Evolutionary conservation across 768 basidiomycete species (phyloP), one percentile per base, ranked within the genome.

Genomic region (Lentinula guzmanii): DNA sequence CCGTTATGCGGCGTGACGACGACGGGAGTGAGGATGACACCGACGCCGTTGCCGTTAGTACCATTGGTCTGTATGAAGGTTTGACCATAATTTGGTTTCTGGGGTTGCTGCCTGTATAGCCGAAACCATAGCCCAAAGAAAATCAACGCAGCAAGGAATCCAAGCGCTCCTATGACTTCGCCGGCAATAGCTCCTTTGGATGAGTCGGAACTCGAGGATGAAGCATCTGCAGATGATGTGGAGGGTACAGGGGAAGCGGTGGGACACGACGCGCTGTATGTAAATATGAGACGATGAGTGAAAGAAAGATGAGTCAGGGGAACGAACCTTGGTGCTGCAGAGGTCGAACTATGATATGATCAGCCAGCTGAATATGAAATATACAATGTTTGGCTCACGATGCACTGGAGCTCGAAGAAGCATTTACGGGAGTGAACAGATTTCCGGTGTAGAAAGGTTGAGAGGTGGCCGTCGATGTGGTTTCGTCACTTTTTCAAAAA

Each of bases 391-490:
- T 8, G 11, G 13, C 53, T 54, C 37, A 54, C 53, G 53, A 54
- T 39, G 53, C 16, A 41, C 6, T 39, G 15, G 53, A 13, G 28
- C 16, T 18, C n/a, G 18, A 34, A 39, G 46, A 39, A 2, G 37
- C 18, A 48, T 48, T 48, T 9, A 54, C 53, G 10, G 53, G 53
- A 10, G 35, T 54, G 24, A 54, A 54, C 34, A 54, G 39, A 21
- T 39, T 54, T 54, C 53, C 53, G 13, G 53, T 54, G 18, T 54
- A 54, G 37, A 54, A 54, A 16, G 53, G 53, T 21, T 54, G 34
- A 24, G 53, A 54, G 35, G 18, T 37, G 13, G 53, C 53, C 16
- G 53, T 37, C 8, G 53, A 54, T 13, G 53, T 54, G 11, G 34
- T 31, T 4, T 54, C 53, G 35, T 54, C 39, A 16, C 53, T 54